These are phyloP conservation scores for Microcos paniculata DNA, from an alignment of 345 rosid genomes.

Conservation along the genomic window DNA sequence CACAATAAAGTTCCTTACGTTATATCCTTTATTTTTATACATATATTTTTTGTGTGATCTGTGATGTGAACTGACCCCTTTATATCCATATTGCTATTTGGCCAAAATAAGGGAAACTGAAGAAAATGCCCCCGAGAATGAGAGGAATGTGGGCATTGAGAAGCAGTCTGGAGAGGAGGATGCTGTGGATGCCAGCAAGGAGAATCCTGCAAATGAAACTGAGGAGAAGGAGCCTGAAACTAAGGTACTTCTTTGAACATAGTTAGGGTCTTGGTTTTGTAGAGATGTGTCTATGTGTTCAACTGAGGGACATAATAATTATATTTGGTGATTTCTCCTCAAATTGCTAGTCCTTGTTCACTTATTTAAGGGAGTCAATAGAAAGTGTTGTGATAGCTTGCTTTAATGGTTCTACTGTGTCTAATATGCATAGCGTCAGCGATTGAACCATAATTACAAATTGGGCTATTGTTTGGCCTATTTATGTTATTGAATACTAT, in stretches of 20 bases:
- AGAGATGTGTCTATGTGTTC: neutral
- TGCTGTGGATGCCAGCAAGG: conserved; percentile 69
- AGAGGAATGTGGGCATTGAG: conserved; percentile 53
- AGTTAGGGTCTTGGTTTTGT: neutral
- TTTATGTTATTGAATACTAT: neutral
- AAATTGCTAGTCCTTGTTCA: neutral
- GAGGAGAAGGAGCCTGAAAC: conserved; percentile 88
- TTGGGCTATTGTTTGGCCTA: neutral
- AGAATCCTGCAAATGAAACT: conserved; percentile 44
- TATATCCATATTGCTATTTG: conserved; percentile 14
- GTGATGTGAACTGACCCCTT: neutral
- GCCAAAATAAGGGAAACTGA: conserved; percentile 58
- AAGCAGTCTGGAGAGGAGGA: conserved; percentile 64
- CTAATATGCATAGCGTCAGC: neutral
- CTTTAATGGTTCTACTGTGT: neutral
- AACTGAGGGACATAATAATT: neutral
- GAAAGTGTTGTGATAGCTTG: neutral
- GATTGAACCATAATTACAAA: neutral
- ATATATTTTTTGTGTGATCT: neutral
- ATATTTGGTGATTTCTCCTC: neutral
- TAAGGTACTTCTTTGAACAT: conserved; percentile 48
- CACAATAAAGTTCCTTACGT: neutral
- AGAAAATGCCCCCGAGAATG: conserved; percentile 50
- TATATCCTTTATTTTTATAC: neutral
- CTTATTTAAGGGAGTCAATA: neutral